Conservation (phyloP, 2,329 filamentous ascomycete genomes). For the Decorospora gaudefroyi region DNA sequence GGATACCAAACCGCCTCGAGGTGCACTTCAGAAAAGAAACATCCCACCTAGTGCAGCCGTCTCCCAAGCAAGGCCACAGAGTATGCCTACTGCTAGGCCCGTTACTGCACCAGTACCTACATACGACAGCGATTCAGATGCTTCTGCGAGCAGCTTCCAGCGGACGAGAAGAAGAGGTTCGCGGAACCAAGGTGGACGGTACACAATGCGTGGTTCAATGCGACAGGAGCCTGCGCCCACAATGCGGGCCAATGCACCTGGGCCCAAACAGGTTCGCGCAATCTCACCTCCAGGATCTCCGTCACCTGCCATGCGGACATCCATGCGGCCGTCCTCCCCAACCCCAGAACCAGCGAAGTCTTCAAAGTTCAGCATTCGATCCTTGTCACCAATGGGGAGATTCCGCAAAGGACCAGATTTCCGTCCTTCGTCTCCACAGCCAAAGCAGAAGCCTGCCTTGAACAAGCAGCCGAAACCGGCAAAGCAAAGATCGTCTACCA, state of each 20-base stretch:
- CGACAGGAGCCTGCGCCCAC: constrained; percentile 50
- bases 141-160: constrained; percentile 74
- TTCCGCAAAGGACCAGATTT: constrained; percentile 48
- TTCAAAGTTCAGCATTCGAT: constrained; percentile 70
- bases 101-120: constrained; percentile 31
- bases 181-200: constrained; percentile 51
- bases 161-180: constrained; percentile 55
- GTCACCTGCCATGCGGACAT: constrained; percentile 36
- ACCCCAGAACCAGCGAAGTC: constrained; percentile 39
- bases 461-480: constrained; percentile 26
- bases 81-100: constrained; percentile 24
- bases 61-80: constrained; percentile 35
- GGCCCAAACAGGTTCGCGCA: constrained; percentile 51
- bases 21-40: constrained; percentile 48
- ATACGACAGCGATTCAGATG: constrained; percentile 51
- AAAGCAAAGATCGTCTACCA: constrained; percentile 25
- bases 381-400: constrained; percentile 68
- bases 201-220: constrained; percentile 75
- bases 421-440: constrained; percentile 18
- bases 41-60: constrained; percentile 35
- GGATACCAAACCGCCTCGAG: constrained; percentile 37
- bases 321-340: constrained; percentile 42
- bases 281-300: constrained; percentile 41
- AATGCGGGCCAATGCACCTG: constrained; percentile 37
- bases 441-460: constrained; percentile 24